Percentiles rank a stretch among this genome's conserved stretches.
These are phyloP conservation scores for Eutrema japonicum DNA, from an alignment of 345 rosid species.

Conservation along the genomic window DNA sequence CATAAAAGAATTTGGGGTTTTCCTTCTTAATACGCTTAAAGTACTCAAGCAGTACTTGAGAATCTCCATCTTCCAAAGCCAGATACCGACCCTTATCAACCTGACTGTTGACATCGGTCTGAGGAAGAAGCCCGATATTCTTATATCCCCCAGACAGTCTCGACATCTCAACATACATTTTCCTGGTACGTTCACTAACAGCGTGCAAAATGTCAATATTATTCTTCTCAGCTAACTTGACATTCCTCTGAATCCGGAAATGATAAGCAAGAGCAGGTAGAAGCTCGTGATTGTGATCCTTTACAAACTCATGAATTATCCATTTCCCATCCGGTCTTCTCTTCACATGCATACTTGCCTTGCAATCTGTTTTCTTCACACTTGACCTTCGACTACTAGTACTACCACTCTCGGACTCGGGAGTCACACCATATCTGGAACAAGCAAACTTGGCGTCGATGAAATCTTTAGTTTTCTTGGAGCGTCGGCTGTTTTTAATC, in stretches of 20 bases:
- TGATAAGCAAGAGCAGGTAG: slow-evolving; percentile 66
- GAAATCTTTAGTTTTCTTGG: slow-evolving; percentile 68
- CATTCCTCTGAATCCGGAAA: slow-evolving; percentile 57
- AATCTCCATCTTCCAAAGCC: slow-evolving; percentile 52
- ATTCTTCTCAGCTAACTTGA: slow-evolving; percentile 59
- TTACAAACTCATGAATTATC: slow-evolving; percentile 68
- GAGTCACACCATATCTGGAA: slow-evolving; percentile 69
- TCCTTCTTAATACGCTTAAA: slow-evolving; percentile 57
- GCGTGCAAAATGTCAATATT: slow-evolving; percentile 58
- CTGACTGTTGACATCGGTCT: slow-evolving; percentile 38
- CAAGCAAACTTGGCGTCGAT: slow-evolving; percentile 82
- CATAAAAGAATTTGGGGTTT: slow-evolving; percentile 53
- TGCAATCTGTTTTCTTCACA: slow-evolving; percentile 70
- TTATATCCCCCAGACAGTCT: slow-evolving; percentile 52
- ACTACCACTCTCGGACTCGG: slow-evolving; percentile 59
- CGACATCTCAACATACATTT: slow-evolving; percentile 60
- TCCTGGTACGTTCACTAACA: slow-evolving; percentile 54
- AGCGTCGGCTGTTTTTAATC: slow-evolving; percentile 69
- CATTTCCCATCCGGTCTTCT: slow-evolving; percentile 67
- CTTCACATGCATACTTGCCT: slow-evolving; percentile 84
- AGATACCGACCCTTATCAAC: slow-evolving; percentile 46
- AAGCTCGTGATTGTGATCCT: slow-evolving; percentile 76
- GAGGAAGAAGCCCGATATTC: slow-evolving; percentile 34
- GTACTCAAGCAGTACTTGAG: slow-evolving; percentile 52
- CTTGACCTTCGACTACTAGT: slow-evolving; percentile 54